phyloP scores from a whole-genome alignment of 2,329 filamentous ascomycete genomes.

The Xylariaceae sp. region DNA sequence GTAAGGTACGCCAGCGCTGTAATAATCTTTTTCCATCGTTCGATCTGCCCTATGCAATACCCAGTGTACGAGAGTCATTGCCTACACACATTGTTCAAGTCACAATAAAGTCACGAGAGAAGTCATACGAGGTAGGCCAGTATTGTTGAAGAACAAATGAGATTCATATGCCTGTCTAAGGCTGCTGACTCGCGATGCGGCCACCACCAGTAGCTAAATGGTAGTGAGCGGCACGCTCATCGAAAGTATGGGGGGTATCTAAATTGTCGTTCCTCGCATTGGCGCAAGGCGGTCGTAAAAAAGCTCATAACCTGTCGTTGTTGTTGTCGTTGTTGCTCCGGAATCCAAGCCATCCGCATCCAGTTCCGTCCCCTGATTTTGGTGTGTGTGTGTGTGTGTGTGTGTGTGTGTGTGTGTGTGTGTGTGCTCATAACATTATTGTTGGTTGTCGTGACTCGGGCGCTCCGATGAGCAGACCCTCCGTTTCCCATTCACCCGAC shows the following conservation, averaged over 20 bases:
- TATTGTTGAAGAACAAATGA: conserved; percentile 1
- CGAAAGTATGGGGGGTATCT: conserved; percentile 1
- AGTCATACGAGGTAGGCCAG: background rate
- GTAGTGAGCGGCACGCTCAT: conserved; percentile 1
- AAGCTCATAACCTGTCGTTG: conserved; percentile 9
- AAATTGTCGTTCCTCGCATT: background rate
- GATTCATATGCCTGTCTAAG: conserved; percentile 7
- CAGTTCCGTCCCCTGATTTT: no score
- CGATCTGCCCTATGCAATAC: no score
- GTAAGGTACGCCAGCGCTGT: no score
- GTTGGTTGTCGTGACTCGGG: no score
- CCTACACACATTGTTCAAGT: no score
- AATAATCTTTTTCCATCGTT: no score
- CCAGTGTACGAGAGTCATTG: no score
- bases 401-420: no score
- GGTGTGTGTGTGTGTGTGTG: no score
- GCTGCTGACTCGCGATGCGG: conserved; percentile 7
- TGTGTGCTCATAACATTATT: no score
- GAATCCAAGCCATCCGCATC: conserved; percentile 8
- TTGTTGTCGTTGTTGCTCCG: no score
- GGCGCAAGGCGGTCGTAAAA: background rate
- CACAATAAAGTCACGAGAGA: background rate
- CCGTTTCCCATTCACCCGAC: conserved; percentile 10
- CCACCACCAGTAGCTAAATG: conserved; percentile 9
- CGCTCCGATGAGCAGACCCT: background rate